Evolutionary conservation across 352 stramenopile species (phyloP).

Genomic region (Detonula confervacea): DNA sequence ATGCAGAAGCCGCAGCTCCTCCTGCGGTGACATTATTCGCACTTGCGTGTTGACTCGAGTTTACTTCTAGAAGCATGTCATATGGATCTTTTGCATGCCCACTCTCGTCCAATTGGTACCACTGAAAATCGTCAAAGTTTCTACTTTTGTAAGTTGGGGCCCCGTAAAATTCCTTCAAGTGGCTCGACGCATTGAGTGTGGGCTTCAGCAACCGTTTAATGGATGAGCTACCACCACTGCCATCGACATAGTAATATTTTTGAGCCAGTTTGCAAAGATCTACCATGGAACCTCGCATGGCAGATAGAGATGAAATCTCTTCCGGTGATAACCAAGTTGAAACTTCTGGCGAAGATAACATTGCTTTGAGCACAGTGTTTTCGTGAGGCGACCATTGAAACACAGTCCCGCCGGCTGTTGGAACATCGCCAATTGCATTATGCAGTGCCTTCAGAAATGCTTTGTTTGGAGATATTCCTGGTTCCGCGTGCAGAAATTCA

Average conservation of each 20-base stretch:
- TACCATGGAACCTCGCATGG: slow-evolving; percentile 50
- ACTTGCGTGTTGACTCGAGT: slow-evolving; percentile 21
- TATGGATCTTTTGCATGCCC: slow-evolving; percentile 53
- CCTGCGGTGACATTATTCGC: slow-evolving; percentile 32
- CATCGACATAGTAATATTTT: slow-evolving; percentile 61
- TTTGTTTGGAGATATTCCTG: slow-evolving; percentile 39
- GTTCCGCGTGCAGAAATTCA: slow-evolving; percentile 57
- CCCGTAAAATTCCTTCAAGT: slow-evolving; percentile 43
- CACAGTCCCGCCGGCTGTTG: slow-evolving; percentile 42
- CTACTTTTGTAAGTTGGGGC: slow-evolving; percentile 52
- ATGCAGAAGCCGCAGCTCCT: slow-evolving; percentile 36
- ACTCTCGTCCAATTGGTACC: slow-evolving; percentile 46
- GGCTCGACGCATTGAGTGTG: slow-evolving; percentile 48
- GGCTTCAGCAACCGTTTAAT: slow-evolving; percentile 58
- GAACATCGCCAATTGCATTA: slow-evolving; percentile 25
- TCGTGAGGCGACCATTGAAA: slow-evolving; percentile 65
- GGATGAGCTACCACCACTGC: slow-evolving; percentile 57
- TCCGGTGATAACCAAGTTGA: slow-evolving; percentile 37
- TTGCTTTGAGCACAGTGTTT: slow-evolving; percentile 47
- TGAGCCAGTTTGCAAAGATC: slow-evolving; percentile 54
- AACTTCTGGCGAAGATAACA: slow-evolving; percentile 37
- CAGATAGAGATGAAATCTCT: slow-evolving; percentile 28
- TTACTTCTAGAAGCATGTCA: slow-evolving; percentile 37
- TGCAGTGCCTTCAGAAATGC: slow-evolving; percentile 52
- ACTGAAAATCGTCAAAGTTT: slow-evolving; percentile 68